Conservation (phyloP, 495 filamentous ascomycete genomes). For the Pseudoneurospora amorphoporcata region DNA sequence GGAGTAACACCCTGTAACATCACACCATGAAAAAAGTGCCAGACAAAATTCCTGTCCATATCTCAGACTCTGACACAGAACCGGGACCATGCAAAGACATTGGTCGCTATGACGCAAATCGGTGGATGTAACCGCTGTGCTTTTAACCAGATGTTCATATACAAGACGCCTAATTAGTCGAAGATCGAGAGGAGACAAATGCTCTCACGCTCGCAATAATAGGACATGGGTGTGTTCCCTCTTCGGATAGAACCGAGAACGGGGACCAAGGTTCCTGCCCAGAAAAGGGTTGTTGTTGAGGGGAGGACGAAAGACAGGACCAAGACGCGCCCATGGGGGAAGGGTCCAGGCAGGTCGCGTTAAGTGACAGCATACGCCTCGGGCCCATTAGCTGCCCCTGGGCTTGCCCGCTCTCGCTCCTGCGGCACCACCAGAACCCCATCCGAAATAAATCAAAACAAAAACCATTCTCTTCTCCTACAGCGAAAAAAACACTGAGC, state of each 20-base stretch:
- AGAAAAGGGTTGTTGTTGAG: neutral
- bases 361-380: neutral
- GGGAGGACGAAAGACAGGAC: neutral
- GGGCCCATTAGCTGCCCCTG: neutral
- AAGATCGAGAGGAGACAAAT: neutral
- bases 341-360: neutral
- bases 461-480: neutral
- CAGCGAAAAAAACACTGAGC: neutral
- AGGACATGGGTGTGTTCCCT: neutral
- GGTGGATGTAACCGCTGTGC: neutral
- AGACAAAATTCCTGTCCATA: neutral
- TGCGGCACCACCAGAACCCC: neutral
- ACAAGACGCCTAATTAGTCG: neutral
- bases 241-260: neutral
- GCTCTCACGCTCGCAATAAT: neutral
- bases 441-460: neutral
- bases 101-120: neutral
- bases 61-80: neutral
- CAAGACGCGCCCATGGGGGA: neutral
- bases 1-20: neutral
- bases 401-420: neutral
- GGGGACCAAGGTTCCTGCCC: neutral
- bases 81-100: neutral
- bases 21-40: neutral
- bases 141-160: neutral